Percentiles rank a stretch among this genome's conserved stretches.
Conservation (phyloP, 2,329 filamentous ascomycete species). For the Fusarium sp. region DNA sequence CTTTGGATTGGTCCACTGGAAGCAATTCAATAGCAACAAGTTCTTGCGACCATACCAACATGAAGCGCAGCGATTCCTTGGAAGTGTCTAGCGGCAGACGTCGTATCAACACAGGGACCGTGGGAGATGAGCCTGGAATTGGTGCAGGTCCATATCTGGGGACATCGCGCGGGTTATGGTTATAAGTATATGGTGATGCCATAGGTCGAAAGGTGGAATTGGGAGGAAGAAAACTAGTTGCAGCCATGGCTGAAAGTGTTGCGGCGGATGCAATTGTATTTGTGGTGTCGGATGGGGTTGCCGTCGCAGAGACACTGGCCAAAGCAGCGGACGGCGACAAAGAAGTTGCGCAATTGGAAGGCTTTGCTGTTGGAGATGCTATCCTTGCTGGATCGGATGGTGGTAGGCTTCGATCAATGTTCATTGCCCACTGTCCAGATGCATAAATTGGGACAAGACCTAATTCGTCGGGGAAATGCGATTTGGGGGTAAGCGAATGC, state of each 20-base stretch:
- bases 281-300: constrained; percentile 6
- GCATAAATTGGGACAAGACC: constrained; percentile 46
- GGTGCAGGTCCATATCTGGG: constrained; percentile 56
- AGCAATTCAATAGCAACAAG: constrained; percentile 65
- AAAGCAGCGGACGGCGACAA: constrained; percentile 46
- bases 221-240: constrained; percentile 56
- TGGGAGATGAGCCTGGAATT: constrained; percentile 53
- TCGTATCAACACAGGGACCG: constrained; percentile 63
- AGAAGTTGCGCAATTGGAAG: constrained; percentile 51
- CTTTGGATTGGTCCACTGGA: constrained; percentile 61
- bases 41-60: constrained; percentile 71
- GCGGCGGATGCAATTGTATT: constrained; percentile 6
- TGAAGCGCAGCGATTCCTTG: constrained; percentile 66
- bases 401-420: constrained; percentile 20
- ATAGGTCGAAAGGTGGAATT: constrained; percentile 53
- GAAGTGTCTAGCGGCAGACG: constrained; percentile 66
- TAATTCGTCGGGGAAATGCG: constrained; percentile 35
- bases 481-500: constrained; percentile 37
- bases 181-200: constrained; percentile 52
- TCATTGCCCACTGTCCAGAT: constrained; percentile 49
- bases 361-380: constrained; percentile 44
- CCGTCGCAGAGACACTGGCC: constrained; percentile 19
- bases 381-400: constrained; percentile 42
- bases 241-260: constrained; percentile 56
- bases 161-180: constrained; percentile 55